phyloP scores from a whole-genome alignment of 2,329 filamentous ascomycete species.

The Bipolaris oryzae region DNA sequence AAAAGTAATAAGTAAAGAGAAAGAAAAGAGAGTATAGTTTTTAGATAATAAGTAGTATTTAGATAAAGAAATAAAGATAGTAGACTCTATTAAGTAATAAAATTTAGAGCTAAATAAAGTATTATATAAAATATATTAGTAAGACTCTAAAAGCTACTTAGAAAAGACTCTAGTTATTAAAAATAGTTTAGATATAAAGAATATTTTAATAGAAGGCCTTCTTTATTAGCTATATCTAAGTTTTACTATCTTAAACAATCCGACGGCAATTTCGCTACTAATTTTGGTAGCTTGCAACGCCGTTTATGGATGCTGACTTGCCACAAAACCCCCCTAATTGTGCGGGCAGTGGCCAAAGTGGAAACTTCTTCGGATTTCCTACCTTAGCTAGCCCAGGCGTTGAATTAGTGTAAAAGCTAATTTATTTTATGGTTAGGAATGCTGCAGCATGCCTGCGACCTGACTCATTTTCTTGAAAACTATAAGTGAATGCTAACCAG shows the following conservation, averaged over 20 bases:
- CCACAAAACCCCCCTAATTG: slow-evolving; percentile 24
- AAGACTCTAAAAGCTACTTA: too few relatives aligned
- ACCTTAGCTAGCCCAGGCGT: slow-evolving; percentile 20
- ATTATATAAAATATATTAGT: too few relatives aligned
- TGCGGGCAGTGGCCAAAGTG: slow-evolving; percentile 12
- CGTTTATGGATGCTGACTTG: slow-evolving; percentile 24
- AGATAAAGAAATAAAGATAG: too few relatives aligned
- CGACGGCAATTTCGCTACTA: slow-evolving; percentile 12
- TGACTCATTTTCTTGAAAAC: slow-evolving; percentile 9
- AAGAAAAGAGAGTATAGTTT: too few relatives aligned
- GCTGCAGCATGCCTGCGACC: neutral
- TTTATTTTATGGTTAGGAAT: slow-evolving; percentile 5
- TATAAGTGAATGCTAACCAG: slow-evolving; percentile 10
- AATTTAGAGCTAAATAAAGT: too few relatives aligned
- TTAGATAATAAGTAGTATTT: too few relatives aligned
- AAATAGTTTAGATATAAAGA: too few relatives aligned
- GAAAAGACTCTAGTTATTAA: too few relatives aligned
- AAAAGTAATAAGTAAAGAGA: too few relatives aligned
- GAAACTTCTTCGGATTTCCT: slow-evolving; percentile 18
- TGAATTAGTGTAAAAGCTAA: slow-evolving; percentile 8
- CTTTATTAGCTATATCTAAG: too few relatives aligned
- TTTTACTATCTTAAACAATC: neutral
- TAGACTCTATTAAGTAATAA: too few relatives aligned
- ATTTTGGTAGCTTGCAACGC: slow-evolving; percentile 19
- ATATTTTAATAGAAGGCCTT: too few relatives aligned